These are phyloP conservation scores for Collybia nuda DNA, from an alignment of 768 basidiomycete genomes.

Conservation along the genomic window DNA sequence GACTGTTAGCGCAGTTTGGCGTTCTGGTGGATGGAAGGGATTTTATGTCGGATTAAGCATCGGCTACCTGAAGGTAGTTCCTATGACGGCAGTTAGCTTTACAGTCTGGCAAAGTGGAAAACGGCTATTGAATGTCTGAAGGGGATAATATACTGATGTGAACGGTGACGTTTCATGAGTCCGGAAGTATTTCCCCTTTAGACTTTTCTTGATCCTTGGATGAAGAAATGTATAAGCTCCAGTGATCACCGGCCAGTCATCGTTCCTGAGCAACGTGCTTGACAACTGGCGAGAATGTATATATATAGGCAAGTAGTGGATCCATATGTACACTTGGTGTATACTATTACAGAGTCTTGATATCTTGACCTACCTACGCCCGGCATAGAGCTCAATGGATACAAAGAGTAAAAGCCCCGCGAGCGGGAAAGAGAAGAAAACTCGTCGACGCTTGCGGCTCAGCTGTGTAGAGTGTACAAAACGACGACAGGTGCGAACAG, in stretches of 20 bases:
- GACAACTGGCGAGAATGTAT: conserved; percentile 4
- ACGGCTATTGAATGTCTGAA: conserved; percentile 45
- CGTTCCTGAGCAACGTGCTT: conserved; percentile 13
- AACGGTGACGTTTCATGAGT: conserved; percentile 6
- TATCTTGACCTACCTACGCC: neutral
- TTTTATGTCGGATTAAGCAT: conserved; percentile 92
- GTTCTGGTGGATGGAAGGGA: conserved; percentile 72
- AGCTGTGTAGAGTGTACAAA: conserved; percentile 60
- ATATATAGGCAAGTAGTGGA: conserved; percentile 2
- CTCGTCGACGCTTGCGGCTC: conserved; percentile 45
- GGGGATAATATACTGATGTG: conserved; percentile 15
- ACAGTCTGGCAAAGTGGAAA: conserved; percentile 88
- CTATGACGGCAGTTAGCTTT: conserved; percentile 94
- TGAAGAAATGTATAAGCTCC: no score
- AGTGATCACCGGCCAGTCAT: no score
- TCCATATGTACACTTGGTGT: neutral
- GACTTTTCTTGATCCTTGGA: no score
- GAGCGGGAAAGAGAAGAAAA: conserved; percentile 43
- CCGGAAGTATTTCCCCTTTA: conserved; percentile 2
- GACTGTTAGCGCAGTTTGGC: conserved; percentile 69
- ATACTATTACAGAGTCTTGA: neutral
- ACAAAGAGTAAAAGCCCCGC: conserved; percentile 4
- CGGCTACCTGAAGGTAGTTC: conserved; percentile 92
- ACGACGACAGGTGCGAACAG: conserved; percentile 44
- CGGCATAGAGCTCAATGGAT: conserved; percentile 6